These are phyloP conservation scores for Reutealis trisperma DNA, from an alignment of 345 rosid genomes.

Conservation along the genomic window DNA sequence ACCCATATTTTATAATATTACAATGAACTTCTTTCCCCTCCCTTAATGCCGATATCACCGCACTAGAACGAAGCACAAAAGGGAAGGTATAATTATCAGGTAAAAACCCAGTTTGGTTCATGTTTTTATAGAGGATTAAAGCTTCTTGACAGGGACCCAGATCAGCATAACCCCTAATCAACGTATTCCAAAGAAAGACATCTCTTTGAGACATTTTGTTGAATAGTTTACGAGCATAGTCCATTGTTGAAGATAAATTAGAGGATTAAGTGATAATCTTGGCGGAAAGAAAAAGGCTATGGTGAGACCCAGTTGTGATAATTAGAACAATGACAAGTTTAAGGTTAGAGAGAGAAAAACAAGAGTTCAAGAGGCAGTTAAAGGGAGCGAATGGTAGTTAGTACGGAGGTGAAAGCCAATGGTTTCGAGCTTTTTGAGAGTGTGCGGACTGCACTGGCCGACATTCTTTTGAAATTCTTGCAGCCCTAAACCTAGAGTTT, in stretches of 20 bases:
- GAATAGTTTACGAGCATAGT: conserved; percentile 6
- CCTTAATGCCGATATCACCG: not conserved
- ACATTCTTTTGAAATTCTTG: not conserved
- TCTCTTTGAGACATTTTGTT: conserved; percentile 13
- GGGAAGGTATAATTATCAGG: conserved; percentile 10
- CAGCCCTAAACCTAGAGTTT: too few species aligned
- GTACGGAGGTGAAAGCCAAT: not conserved
- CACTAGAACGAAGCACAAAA: conserved; percentile 1
- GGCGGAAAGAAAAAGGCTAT: conserved; percentile 2
- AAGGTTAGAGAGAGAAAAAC: conserved; percentile 10
- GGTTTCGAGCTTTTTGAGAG: not conserved
- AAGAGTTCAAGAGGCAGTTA: not conserved
- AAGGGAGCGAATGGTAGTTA: not conserved
- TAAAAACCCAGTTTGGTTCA: not conserved
- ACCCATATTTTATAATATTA: conserved; percentile 4
- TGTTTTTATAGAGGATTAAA: not conserved
- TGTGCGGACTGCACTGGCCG: not conserved
- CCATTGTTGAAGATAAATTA: not conserved
- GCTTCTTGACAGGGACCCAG: conserved; percentile 11
- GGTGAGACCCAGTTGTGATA: conserved; percentile 11
- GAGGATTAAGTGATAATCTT: not conserved
- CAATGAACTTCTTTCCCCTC: conserved; percentile 14
- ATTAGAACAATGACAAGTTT: conserved; percentile 1
- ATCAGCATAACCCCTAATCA: conserved; percentile 12
- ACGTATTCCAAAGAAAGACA: conserved; percentile 11